Conservation (phyloP, 305 asterid genomes). For the Striga hermonthica region DNA sequence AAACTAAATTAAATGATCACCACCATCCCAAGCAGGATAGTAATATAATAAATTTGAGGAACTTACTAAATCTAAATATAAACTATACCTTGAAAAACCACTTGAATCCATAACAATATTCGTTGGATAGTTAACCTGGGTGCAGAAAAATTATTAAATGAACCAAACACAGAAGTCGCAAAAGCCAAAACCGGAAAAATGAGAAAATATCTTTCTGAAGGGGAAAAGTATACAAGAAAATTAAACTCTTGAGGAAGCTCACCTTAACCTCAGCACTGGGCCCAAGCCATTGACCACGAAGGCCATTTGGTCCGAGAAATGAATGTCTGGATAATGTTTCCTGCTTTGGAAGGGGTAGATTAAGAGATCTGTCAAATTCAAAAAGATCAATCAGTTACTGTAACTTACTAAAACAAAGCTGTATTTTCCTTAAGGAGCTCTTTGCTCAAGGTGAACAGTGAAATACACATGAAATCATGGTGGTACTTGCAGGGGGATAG, state of each 20-base stretch:
- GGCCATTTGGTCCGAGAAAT: constrained; percentile 81
- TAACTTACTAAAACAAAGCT: constrained; percentile 18
- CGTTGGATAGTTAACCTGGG: constrained; percentile 87
- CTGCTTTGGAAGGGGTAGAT: constrained; percentile 81
- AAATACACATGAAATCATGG: constrained; percentile 25
- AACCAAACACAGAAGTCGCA: constrained; percentile 20
- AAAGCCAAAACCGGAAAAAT: constrained; percentile 5
- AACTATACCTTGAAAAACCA: constrained; percentile 67
- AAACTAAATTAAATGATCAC: constrained; percentile 13
- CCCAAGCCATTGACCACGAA: constrained; percentile 70
- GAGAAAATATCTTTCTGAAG: neutral
- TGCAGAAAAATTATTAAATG: constrained; percentile 21
- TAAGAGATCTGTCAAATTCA: constrained; percentile 62
- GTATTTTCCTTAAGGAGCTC: constrained; percentile 3
- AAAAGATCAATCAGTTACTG: constrained; percentile 26
- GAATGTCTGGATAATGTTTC: constrained; percentile 96
- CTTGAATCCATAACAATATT: constrained; percentile 46
- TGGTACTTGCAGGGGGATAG: constrained; percentile 28
- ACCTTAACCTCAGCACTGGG: constrained; percentile 76
- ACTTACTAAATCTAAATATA: constrained; percentile 31
- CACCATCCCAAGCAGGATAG: neutral
- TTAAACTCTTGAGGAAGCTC: constrained; percentile 20
- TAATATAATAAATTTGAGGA: constrained; percentile 6
- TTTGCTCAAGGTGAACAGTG: neutral
- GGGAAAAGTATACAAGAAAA: constrained; percentile 21